Percentiles rank a stretch among this genome's conserved stretches.
Evolutionary conservation across 768 basidiomycete species (phyloP).

Genomic region (Termitomyces sp.): DNA sequence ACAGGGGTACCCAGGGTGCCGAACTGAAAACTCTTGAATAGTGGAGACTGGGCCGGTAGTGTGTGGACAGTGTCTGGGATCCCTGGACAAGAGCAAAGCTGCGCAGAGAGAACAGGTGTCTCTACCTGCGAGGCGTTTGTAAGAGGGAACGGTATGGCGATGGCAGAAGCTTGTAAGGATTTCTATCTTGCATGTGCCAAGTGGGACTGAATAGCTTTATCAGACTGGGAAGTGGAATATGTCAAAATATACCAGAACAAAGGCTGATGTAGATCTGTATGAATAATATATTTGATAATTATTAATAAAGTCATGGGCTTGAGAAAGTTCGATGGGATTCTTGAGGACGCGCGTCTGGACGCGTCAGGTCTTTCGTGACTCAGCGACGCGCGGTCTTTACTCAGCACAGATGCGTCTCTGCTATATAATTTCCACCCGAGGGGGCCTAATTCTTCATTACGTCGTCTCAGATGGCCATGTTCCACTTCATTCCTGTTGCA

Average conservation of each 20-base stretch:
- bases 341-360: conserved; percentile 14
- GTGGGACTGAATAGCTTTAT: conserved; percentile 1
- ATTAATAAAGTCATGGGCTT: background rate
- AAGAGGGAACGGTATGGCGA: conserved; percentile 59
- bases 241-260: conserved; percentile 62
- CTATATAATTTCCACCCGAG: conserved; percentile 15
- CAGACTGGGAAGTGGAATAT: conserved; percentile 80
- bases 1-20: background rate
- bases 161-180: conserved; percentile 72
- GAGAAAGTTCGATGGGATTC: conserved; percentile 10
- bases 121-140: conserved; percentile 79
- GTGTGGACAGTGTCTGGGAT: conserved; percentile 72
- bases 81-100: conserved; percentile 84
- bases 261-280: background rate
- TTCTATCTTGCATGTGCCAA: background rate
- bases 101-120: conserved; percentile 77
- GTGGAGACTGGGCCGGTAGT: conserved; percentile 85
- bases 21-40: conserved; percentile 18
- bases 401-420: conserved; percentile 4
- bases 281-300: conserved; percentile 6
- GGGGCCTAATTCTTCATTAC: background rate
- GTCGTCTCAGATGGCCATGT: conserved; percentile 9
- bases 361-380: conserved; percentile 6
- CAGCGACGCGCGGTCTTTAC: conserved; percentile 17
- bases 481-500: conserved; percentile 8